phyloP scores from a whole-genome alignment of 2,329 filamentous ascomycete genomes.

The Cladosporium sp. region DNA sequence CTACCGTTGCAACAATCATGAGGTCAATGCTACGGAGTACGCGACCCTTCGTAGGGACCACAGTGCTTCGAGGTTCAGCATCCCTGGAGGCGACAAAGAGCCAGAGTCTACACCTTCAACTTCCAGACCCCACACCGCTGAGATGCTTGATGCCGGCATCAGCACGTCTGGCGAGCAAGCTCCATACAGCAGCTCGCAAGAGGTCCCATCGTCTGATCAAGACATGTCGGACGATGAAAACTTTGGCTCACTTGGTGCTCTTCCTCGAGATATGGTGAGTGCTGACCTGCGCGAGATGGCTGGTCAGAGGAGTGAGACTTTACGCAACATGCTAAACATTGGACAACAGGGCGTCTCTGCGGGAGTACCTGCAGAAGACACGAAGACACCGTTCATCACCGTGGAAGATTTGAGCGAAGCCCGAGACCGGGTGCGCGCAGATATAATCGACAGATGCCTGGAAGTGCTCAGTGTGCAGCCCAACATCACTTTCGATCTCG shows the following conservation, averaged over 20 bases:
- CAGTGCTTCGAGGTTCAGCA: conserved; percentile 25
- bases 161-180: neutral
- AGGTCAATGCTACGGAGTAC: conserved; percentile 64
- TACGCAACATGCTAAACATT: neutral
- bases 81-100: conserved; percentile 20
- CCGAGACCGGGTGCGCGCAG: conserved; percentile 66
- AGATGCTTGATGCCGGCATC: conserved; percentile 36
- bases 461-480: conserved; percentile 87
- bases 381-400: conserved; percentile 47
- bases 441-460: conserved; percentile 82
- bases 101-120: conserved; percentile 1
- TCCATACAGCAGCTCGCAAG: neutral
- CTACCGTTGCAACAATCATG: conserved; percentile 72
- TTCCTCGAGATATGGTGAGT: conserved; percentile 21
- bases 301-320: neutral
- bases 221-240: conserved; percentile 17
- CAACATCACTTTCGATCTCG: conserved; percentile 82
- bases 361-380: conserved; percentile 19
- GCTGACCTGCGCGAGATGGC: conserved; percentile 23
- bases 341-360: neutral
- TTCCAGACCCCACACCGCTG: conserved; percentile 27
- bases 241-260: conserved; percentile 19
- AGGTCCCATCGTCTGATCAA: conserved; percentile 8
- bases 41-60: conserved; percentile 48
- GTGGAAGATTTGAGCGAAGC: conserved; percentile 77